A percentile compares a stretch with the other conserved stretches of the same genome.
phyloP scores from a whole-genome alignment of 192 early-diverging fungal species.

The Geosiphon pyriformis region DNA sequence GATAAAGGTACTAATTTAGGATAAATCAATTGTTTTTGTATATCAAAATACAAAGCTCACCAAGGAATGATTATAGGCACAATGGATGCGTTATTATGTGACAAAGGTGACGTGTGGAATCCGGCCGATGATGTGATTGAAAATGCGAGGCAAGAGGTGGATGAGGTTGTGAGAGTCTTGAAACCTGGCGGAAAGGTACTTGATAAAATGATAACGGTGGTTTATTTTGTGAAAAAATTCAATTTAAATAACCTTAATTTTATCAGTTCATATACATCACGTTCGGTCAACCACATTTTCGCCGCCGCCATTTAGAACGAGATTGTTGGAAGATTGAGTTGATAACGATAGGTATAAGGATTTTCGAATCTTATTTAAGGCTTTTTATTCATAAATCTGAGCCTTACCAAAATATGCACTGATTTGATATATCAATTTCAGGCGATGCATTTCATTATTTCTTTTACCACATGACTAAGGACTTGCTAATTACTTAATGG shows the following conservation, averaged over 20 bases:
- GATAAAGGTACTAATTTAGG: slow-evolving; percentile 67
- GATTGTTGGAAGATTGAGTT: slow-evolving; percentile 60
- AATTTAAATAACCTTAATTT: neutral
- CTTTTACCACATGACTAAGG: slow-evolving; percentile 60
- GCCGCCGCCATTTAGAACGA: slow-evolving; percentile 64
- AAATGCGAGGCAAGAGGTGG: slow-evolving; percentile 63
- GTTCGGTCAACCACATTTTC: slow-evolving; percentile 89
- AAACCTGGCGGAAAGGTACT: slow-evolving; percentile 55
- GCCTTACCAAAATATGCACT: neutral
- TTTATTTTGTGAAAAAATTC: neutral
- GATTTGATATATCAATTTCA: neutral
- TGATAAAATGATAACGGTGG: neutral
- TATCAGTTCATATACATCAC: slow-evolving; percentile 77
- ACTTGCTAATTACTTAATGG: too few relatives aligned
- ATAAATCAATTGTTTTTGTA: neutral
- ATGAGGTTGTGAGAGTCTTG: slow-evolving; percentile 72
- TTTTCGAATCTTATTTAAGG: neutral
- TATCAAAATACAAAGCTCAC: neutral
- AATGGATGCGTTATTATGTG: slow-evolving; percentile 86
- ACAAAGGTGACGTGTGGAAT: slow-evolving; percentile 83
- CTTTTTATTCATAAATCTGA: neutral
- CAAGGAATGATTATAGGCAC: slow-evolving; percentile 39
- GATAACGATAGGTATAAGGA: slow-evolving; percentile 42
- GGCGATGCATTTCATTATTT: slow-evolving; percentile 80
- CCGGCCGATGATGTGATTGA: slow-evolving; percentile 65